Conservation (phyloP, 371 early-diverging fungal species). For the Gilbertella persicaria region DNA sequence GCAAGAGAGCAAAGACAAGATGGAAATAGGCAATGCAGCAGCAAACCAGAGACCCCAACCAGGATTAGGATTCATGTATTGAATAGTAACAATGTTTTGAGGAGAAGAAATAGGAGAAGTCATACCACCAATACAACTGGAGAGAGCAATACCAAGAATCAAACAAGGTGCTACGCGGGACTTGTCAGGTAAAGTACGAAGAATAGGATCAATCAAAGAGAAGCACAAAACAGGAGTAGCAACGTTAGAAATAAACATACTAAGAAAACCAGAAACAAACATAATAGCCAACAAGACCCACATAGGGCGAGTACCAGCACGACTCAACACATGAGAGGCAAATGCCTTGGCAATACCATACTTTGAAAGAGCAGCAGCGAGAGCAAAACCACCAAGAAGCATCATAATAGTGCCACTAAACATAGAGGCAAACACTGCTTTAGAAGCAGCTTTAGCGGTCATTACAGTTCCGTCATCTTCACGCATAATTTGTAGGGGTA, state of each 20-base stretch:
- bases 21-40: slow-evolving; percentile 73
- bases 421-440: slow-evolving; percentile 86
- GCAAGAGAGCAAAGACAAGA: slow-evolving; percentile 71
- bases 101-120: slow-evolving; percentile 95
- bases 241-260: slow-evolving; percentile 84
- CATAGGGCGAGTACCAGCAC: slow-evolving; percentile 71
- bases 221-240: slow-evolving; percentile 87
- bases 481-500: slow-evolving; percentile 70
- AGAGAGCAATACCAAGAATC: slow-evolving; percentile 92
- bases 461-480: slow-evolving; percentile 49
- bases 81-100: slow-evolving; percentile 91
- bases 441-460: slow-evolving; percentile 77
- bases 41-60: slow-evolving; percentile 87
- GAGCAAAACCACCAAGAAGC: slow-evolving; percentile 92
- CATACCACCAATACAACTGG: slow-evolving; percentile 96
- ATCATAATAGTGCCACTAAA: slow-evolving; percentile 95
- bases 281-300: slow-evolving; percentile 74
- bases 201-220: slow-evolving; percentile 73
- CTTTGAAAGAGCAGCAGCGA: slow-evolving; percentile 69
- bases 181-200: slow-evolving; percentile 65
- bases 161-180: slow-evolving; percentile 81
- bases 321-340: slow-evolving; percentile 67
- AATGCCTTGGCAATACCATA: slow-evolving; percentile 75
- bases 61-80: slow-evolving; percentile 82
- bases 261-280: slow-evolving; percentile 72